A percentile compares a stretch with the other conserved stretches of the same genome.
Conservation (phyloP, 2,329 filamentous ascomycete species). For the Fusarium equiseti region DNA sequence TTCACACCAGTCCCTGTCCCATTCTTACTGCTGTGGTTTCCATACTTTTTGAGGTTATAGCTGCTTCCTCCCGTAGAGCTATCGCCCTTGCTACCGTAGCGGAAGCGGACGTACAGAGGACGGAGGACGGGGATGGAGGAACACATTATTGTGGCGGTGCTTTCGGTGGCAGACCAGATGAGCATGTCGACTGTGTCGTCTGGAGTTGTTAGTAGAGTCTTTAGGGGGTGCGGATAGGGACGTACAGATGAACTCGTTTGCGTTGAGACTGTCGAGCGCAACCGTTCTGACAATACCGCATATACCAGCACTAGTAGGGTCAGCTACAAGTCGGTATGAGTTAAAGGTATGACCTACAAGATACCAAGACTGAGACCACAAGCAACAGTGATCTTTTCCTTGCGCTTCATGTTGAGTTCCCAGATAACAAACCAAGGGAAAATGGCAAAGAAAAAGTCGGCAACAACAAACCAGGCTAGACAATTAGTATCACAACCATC, state of each 20-base stretch:
- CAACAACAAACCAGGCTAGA: conserved; percentile 26
- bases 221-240: rapidly evolving
- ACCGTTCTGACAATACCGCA: conserved; percentile 30
- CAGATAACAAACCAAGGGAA: conserved; percentile 34
- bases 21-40: neutral
- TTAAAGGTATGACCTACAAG: conserved; percentile 3
- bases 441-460: conserved; percentile 31
- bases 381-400: conserved; percentile 32
- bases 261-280: conserved; percentile 17
- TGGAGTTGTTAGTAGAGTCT: neutral
- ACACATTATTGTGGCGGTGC: conserved; percentile 33
- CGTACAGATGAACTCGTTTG: conserved; percentile 28
- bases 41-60: conserved; percentile 22
- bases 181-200: conserved; percentile 35
- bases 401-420: conserved; percentile 36
- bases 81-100: conserved; percentile 27
- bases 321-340: rapidly evolving
- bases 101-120: conserved; percentile 24
- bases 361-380: conserved; percentile 27
- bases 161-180: conserved; percentile 35
- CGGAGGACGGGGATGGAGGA: conserved; percentile 29
- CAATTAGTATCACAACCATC: neutral
- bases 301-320: conserved; percentile 5
- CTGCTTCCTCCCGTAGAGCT: neutral
- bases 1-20: neutral